Base-by-base conservation (phyloP, 164 flowering plant species). In the Liriodendron chinense region DNA sequence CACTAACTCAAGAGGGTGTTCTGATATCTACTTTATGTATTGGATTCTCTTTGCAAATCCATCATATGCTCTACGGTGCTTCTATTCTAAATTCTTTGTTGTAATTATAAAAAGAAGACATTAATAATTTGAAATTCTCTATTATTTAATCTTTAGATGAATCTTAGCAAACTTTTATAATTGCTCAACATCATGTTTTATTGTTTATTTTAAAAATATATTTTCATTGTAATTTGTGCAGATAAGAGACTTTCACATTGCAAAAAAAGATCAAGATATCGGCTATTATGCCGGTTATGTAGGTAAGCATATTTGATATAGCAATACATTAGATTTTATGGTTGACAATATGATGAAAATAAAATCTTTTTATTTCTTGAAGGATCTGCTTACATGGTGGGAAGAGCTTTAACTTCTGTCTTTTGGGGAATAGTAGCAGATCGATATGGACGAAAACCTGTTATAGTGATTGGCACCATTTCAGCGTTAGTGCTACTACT, bases 381-480 rank as follows among this genome's bases (percentile, higher is more conserved):
- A 92, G 97, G 97, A 69, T 82, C 93, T 77, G 74, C 98, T n/a
- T 91, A 76, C 74, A 90, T 92, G 94, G 22, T 92, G 78, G 98
- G 98, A 56, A 89, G 98, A 89, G 90, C 88, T 73, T 76, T 91
- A 77, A 94, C 98, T 69, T 90, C 97, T 75, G 73, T 90, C 69
- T 76, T 85, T 6, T 94, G 98, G 97, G 98, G 98, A 78, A 16
- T 86, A 20, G 74, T 90, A 16, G 89, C 98, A 26, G 98, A 94
- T 84, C 85, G 89, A 67, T 88, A 86, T 80, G 98, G 98, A 62
- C 88, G 98, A 26, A 92, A 88, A 76, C 97, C 97, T 21, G 88
- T 92, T 50, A 90, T 92, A 48, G 62, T 94, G 1, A 68, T 88
- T 0, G 93, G 98, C 47, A 82, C 78, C 28, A 8, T 78, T 10